Evolutionary conservation across 1,284 basidiomycete genomes (phyloP), one percentile per base, ranked within the genome.

Genomic region (Melampsora americana): DNA sequence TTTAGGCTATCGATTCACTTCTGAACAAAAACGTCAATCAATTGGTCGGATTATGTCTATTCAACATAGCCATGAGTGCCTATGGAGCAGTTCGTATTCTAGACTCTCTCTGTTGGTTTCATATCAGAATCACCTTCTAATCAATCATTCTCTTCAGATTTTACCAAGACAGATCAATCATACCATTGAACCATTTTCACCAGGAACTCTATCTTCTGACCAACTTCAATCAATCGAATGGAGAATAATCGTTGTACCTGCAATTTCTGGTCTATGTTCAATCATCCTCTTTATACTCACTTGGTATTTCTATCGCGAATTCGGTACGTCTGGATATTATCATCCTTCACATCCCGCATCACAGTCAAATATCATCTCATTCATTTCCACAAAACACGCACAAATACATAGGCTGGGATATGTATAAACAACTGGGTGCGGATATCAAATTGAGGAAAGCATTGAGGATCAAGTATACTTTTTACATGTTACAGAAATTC

Each of bases 401-500:
- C 3, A 53, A 46, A 4, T 9, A 5, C 42, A n/a, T 16, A 74
- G 65, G 72, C 14, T 74, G 72, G 72, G 42, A 74, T n/a, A 66
- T 65, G 50, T 74, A 50, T 39, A 66, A 67, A 50, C 46, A 61
- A 60, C 26, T 67, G 2, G 72, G 72, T 16, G 72, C 72, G 1
- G 65, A 74, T 56, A 59, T 66, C 14, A 53, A 53, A 9, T 46
- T 74, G 11, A 14, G 50, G 35, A 66, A 61, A 61, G 56, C 56
- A 7, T 59, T 74, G 50, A 42, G 35, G 39, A 28, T 60, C 23
- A 74, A 67, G 66, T 74, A 46, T 39, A 61, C 66, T 11, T 74
- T 74, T 44, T 74, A 53, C 65, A 23, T 74, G 50, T 30, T 74
- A n/a, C 72, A 74, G 66, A 74, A 74, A 56, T 74, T 74, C 53